A percentile compares a stretch with the other conserved stretches of the same genome.
Evolutionary conservation across 345 rosid species (phyloP).

Genomic region (Luvunga scandens): DNA sequence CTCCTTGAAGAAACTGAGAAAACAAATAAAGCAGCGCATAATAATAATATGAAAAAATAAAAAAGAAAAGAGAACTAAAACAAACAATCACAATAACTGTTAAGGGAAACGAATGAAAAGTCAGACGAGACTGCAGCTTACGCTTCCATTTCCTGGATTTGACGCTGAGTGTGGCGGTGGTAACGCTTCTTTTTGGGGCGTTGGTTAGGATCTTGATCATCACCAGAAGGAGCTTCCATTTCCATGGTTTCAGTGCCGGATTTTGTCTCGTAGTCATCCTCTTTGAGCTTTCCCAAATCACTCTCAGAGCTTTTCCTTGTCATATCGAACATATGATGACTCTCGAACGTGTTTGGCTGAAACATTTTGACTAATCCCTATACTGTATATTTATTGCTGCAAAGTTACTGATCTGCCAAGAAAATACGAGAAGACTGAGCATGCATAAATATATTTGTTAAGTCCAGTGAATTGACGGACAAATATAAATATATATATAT

Average conservation of each 20-base stretch:
- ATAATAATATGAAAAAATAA: no score
- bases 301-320: slow-evolving; percentile 50
- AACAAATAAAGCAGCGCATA: not conserved
- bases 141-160: slow-evolving; percentile 97
- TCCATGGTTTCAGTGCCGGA: slow-evolving; percentile 71
- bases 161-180: slow-evolving; percentile 92
- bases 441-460: no score
- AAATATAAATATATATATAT: not conserved
- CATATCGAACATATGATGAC: slow-evolving; percentile 70
- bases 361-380: slow-evolving; percentile 44
- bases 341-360: slow-evolving; percentile 71
- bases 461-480: not conserved
- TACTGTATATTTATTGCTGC: not conserved
- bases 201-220: slow-evolving; percentile 74
- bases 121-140: slow-evolving; percentile 34
- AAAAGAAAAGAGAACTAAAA: no score
- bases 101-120: not conserved
- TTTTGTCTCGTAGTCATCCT: slow-evolving; percentile 77
- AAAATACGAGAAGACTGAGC: not conserved
- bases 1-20: slow-evolving; percentile 79
- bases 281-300: slow-evolving; percentile 55
- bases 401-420: slow-evolving; percentile 11
- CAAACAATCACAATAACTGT: not conserved
- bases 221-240: slow-evolving; percentile 59
- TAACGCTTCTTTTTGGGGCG: slow-evolving; percentile 78